Base-by-base conservation (phyloP, 2,329 filamentous ascomycete species). In the Metarhizium sp. region DNA sequence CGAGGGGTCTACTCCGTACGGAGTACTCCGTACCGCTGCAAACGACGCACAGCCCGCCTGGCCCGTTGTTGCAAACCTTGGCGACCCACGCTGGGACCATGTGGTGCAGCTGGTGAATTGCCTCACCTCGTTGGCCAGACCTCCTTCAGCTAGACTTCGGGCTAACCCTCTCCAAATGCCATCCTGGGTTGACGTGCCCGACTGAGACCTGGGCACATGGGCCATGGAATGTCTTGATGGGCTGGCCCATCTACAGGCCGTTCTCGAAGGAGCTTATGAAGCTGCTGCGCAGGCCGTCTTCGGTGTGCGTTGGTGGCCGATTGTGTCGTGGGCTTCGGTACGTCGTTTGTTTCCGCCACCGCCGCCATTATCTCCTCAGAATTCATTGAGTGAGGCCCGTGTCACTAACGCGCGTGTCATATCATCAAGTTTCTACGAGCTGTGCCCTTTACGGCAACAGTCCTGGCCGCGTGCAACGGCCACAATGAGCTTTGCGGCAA, bases 381-480 rank as follows among this genome's bases (percentile, higher is more conserved):
- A 48, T 6, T 34, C 20, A 3, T n/a, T 10, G 13, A 48, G 45
- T 16, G 14, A 45, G n/a, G 18, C 14, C n/a, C 6, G 10, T 3
- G 32, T 48, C 18, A 6, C 45, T 48, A 48, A 48, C 45, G 18
- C 45, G 45, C 18, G 7, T 30, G 11, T 48, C 13, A 29, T 29
- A 52, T 16, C 20, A 67, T 62, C 60, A 52, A 57, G 52, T 36
- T 58, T 18, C 36, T 63, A n/a, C 52, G 46, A 30, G 6, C 57
- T 13, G 51, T 63, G 20, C 42, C 60, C 30, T 59, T 67, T 50
- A 55, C 58, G 7, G 54, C 53, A 14, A 57, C 53, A 32, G 61
- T 56, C 14, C 52, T 63, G 32, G 65, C 63, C 20, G 66, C 65
- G 59, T 87, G 84, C 71, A 87, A 87, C 63, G 82, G 82, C 58